Evolutionary conservation across 2,329 filamentous ascomycete genomes (phyloP).

Genomic region (Cadophora gregata): DNA sequence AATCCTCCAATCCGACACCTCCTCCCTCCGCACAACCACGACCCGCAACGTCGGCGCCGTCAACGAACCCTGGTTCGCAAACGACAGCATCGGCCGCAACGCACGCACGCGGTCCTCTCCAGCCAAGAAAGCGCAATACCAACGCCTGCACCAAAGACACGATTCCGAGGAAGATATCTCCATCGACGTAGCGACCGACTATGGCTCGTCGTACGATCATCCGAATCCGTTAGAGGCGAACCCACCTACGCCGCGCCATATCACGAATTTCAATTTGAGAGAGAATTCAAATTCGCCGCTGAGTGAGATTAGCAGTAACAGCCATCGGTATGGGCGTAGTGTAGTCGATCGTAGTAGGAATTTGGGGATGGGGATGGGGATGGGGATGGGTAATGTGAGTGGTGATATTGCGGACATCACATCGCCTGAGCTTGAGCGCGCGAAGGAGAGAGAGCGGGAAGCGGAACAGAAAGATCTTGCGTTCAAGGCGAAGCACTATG

Average conservation of each 20-base stretch:
- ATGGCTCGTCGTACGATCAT: constrained; percentile 38
- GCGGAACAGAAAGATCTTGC: constrained; percentile 20
- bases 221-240: constrained; percentile 62
- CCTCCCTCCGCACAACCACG: constrained; percentile 28
- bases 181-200: constrained; percentile 12
- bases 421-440: constrained; percentile 3
- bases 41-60: constrained; percentile 7
- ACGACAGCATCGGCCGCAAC: constrained; percentile 43
- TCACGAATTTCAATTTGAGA: constrained; percentile 47
- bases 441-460: constrained; percentile 13
- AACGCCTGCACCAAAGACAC: constrained; percentile 49
- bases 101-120: constrained; percentile 37
- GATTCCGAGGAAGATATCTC: constrained; percentile 42
- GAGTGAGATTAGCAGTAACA: constrained; percentile 48
- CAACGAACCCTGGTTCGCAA: constrained; percentile 39
- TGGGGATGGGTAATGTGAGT: constrained; percentile 45
- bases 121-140: constrained; percentile 29
- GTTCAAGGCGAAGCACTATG: constrained; percentile 64
- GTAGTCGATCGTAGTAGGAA: not conserved
- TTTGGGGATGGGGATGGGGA: not conserved
- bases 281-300: constrained; percentile 45
- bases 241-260: constrained; percentile 47
- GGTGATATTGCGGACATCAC: constrained; percentile 51
- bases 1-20: constrained; percentile 42
- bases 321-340: constrained; percentile 35